Percentiles rank a stretch among this genome's conserved stretches.
phyloP scores from a whole-genome alignment of 106 monocot genomes.

The Phalaenopsis equestris region DNA sequence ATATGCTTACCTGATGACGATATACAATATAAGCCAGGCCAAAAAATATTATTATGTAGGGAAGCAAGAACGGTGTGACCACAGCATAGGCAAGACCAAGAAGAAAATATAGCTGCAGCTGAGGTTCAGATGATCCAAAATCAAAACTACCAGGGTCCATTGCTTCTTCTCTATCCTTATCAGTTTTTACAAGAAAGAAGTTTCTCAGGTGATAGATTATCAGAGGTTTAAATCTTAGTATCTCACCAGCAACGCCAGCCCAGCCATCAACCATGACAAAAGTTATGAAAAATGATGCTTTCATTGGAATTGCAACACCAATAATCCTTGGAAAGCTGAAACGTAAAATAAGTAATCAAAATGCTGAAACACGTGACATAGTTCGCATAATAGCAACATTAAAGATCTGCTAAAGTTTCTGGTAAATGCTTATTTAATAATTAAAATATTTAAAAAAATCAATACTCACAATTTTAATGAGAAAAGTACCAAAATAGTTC shows the following conservation, averaged over 20 bases:
- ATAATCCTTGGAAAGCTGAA: conserved; percentile 63
- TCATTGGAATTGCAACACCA: conserved; percentile 66
- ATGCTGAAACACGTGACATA: not conserved
- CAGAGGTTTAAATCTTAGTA: conserved; percentile 57
- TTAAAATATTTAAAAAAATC: no score
- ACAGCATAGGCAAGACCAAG: conserved; percentile 77
- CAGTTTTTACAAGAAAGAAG: conserved; percentile 72
- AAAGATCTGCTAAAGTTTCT: not conserved
- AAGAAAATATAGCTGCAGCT: conserved; percentile 69
- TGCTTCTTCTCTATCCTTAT: conserved; percentile 69
- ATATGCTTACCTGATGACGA: conserved; percentile 62
- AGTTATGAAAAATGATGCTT: conserved; percentile 80
- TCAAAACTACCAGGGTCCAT: conserved; percentile 76
- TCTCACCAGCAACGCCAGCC: conserved; percentile 75
- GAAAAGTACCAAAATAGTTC: no score
- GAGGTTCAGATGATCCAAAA: conserved; percentile 49
- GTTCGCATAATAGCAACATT: not conserved
- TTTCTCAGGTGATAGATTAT: conserved; percentile 64
- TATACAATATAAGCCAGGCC: conserved; percentile 54
- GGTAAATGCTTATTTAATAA: not conserved
- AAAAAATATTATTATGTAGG: conserved; percentile 69
- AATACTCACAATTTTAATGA: not conserved
- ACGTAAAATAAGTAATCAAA: not conserved
- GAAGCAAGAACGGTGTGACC: conserved; percentile 67
- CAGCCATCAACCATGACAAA: conserved; percentile 87